These are phyloP conservation scores for Capsicum baccatum DNA, from an alignment of 257 asterid genomes.

Conservation along the genomic window DNA sequence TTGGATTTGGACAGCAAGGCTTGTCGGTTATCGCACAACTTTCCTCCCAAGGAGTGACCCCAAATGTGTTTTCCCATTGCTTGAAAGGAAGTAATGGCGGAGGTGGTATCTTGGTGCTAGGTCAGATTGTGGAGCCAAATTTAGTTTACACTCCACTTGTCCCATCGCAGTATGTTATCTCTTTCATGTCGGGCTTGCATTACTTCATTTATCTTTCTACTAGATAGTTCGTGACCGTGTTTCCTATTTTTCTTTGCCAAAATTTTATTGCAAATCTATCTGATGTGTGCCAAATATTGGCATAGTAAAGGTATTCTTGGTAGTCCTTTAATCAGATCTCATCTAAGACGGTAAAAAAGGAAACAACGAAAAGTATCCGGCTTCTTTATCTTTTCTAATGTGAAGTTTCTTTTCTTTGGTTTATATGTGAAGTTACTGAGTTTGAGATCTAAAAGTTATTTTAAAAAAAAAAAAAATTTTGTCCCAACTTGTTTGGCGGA, in stretches of 20 bases:
- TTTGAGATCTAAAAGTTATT: background rate
- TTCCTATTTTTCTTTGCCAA: background rate
- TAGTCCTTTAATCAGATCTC: slow-evolving; percentile 21
- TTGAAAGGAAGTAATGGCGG: no score
- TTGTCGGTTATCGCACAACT: no score
- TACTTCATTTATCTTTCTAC: no score
- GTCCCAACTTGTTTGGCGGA: background rate
- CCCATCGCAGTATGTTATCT: no score
- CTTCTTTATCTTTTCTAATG: no score
- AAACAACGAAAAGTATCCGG: background rate
- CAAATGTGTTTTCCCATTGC: no score
- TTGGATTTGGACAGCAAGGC: slow-evolving; percentile 60
- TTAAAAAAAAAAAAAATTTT: background rate
- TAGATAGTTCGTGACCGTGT: background rate
- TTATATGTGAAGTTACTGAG: background rate
- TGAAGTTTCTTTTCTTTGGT: background rate
- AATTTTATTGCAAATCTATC: background rate
- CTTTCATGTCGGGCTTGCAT: no score
- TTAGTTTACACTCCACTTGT: no score
- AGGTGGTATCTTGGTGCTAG: no score
- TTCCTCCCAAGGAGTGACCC: no score
- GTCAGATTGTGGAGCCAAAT: no score
- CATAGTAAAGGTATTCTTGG: slow-evolving; percentile 3
- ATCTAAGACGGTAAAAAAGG: slow-evolving; percentile 2
- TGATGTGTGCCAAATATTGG: background rate